Evolutionary conservation across 495 filamentous ascomycete genomes (phyloP).

Genomic region (Xylaria scruposa): DNA sequence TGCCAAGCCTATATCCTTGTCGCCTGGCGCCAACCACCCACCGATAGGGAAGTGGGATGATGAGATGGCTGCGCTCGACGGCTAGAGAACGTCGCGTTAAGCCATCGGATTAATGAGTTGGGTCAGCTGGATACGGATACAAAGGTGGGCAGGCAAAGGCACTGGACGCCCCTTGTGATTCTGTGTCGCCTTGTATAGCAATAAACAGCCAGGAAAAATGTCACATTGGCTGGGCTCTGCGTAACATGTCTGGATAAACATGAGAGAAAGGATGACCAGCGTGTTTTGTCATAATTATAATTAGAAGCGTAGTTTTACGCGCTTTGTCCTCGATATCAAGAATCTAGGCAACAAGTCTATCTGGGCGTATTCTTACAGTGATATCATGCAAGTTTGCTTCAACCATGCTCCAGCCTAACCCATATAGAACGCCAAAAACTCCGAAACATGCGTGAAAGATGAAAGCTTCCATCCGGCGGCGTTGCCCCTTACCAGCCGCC

Average conservation of each 20-base stretch:
- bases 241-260: neutral
- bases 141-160: neutral
- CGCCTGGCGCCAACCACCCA: conserved; percentile 32
- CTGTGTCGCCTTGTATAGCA: neutral
- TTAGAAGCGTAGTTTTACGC: conserved; percentile 23
- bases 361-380: conserved; percentile 24
- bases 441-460: conserved; percentile 30
- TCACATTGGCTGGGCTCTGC: neutral
- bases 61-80: conserved; percentile 52
- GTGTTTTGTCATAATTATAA: conserved; percentile 23
- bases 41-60: conserved; percentile 55
- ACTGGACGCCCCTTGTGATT: neutral
- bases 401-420: conserved; percentile 27
- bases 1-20: conserved; percentile 20
- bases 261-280: neutral
- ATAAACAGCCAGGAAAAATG: neutral
- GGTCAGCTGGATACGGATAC: neutral
- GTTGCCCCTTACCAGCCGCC: conserved; percentile 49
- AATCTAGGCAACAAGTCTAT: conserved; percentile 21
- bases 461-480: neutral
- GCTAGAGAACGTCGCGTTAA: neutral
- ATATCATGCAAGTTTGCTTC: conserved; percentile 28
- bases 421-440: conserved; percentile 35
- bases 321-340: neutral
- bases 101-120: neutral